Evolutionary conservation across 2,329 filamentous ascomycete genomes (phyloP).

Genomic region (Meredithiella fracta): DNA sequence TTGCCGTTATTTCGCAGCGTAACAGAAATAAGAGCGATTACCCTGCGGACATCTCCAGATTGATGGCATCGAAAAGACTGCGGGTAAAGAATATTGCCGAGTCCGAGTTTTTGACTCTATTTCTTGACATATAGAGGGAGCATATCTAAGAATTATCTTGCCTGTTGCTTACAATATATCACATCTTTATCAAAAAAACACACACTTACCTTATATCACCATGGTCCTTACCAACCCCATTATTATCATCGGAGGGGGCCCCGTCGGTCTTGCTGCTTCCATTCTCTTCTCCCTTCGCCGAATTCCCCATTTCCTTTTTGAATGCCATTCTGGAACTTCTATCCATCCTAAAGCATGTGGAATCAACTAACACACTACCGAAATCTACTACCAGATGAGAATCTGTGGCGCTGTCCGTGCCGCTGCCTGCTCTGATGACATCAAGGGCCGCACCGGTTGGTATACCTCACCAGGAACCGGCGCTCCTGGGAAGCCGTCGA

Average conservation of each 20-base stretch:
- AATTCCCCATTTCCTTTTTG: conserved; percentile 8
- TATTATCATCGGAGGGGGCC: conserved; percentile 8
- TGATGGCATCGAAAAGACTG: too few species aligned
- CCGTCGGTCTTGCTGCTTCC: conserved; percentile 4
- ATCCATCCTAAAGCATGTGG: conserved; percentile 10
- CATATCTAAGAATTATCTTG: too few species aligned
- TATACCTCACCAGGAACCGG: conserved; percentile 6
- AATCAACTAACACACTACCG: conserved; percentile 9
- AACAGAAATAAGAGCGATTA: too few species aligned
- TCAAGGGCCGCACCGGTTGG: conserved; percentile 11
- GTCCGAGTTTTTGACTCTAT: too few species aligned
- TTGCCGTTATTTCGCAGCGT: too few species aligned
- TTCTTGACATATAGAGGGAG: too few species aligned
- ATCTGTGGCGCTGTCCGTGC: conserved; percentile 6
- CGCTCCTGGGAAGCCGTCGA: not conserved
- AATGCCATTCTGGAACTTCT: conserved; percentile 6
- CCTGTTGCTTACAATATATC: not conserved
- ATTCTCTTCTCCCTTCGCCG: conserved; percentile 8
- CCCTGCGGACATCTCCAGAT: too few species aligned
- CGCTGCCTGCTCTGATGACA: conserved; percentile 1
- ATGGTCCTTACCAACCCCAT: not conserved
- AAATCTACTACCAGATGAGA: conserved; percentile 7
- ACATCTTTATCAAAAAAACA: not conserved
- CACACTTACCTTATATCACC: conserved; percentile 14
- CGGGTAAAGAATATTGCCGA: too few species aligned